phyloP scores from a whole-genome alignment of 805 yeast species.

The Yamadazyma philogaea region DNA sequence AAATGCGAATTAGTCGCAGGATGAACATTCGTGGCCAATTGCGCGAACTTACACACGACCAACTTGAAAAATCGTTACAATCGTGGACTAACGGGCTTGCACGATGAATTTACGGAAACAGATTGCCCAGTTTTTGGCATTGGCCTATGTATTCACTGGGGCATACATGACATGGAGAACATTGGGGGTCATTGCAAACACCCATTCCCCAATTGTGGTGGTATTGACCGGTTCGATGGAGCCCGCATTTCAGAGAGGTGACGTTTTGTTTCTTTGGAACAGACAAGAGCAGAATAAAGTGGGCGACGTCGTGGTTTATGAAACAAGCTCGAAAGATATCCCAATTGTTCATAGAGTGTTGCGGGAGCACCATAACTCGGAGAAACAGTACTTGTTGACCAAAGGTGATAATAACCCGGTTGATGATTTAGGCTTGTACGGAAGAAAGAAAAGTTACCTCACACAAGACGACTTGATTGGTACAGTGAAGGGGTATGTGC shows the following conservation, averaged over 20 bases:
- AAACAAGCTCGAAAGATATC: constrained; percentile 69
- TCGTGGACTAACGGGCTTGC: no score
- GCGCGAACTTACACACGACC: constrained; percentile 2
- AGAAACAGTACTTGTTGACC: constrained; percentile 73
- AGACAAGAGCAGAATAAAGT: constrained; percentile 63
- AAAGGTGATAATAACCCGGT: constrained; percentile 96
- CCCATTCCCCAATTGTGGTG: constrained; percentile 92
- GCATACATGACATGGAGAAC: constrained; percentile 93
- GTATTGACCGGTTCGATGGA: constrained; percentile 99
- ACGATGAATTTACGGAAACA: constrained; percentile 59
- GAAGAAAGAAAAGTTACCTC: constrained; percentile 69
- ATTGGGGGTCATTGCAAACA: constrained; percentile 68
- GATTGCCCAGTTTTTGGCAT: constrained; percentile 61
- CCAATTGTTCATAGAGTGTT: constrained; percentile 97
- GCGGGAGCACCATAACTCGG: constrained; percentile 66
- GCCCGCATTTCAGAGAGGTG: constrained; percentile 99
- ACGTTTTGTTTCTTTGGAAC: constrained; percentile 88
- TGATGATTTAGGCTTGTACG: constrained; percentile 85
- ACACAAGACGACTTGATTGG: constrained; percentile 85
- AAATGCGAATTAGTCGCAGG: no score
- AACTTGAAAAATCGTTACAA: not conserved
- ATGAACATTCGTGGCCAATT: not conserved
- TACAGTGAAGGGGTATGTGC: constrained; percentile 88
- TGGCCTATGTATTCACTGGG: constrained; percentile 78
- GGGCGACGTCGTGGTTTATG: constrained; percentile 94